Conservation (phyloP, 2,329 filamentous ascomycete genomes). For the Lecanoromycetidae sp. region DNA sequence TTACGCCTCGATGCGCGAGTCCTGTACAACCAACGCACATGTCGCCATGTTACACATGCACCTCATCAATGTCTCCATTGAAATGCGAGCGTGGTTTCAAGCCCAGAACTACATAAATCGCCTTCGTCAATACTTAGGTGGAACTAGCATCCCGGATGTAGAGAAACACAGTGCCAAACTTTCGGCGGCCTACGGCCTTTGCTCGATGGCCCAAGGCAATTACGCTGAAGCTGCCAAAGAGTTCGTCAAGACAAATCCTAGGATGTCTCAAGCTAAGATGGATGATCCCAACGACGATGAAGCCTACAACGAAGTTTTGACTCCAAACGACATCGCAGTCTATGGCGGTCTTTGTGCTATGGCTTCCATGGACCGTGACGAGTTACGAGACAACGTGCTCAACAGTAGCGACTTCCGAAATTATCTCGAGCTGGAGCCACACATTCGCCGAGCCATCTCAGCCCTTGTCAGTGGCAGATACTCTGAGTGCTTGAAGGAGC, state of each 20-base stretch:
- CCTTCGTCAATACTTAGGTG: conserved; percentile 37
- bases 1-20: conserved; percentile 78
- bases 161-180: conserved; percentile 53
- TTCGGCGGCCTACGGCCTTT: conserved; percentile 48
- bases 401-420: conserved; percentile 70
- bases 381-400: conserved; percentile 63
- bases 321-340: conserved; percentile 76
- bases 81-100: conserved; percentile 64
- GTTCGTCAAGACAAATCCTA: conserved; percentile 56
- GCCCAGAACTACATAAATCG: conserved; percentile 51
- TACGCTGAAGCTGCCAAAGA: conserved; percentile 56
- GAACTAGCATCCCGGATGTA: conserved; percentile 48
- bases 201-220: conserved; percentile 43
- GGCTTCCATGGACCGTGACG: conserved; percentile 71
- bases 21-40: conserved; percentile 72
- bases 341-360: conserved; percentile 86
- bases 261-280: conserved; percentile 26
- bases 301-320: conserved; percentile 59
- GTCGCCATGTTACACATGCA: conserved; percentile 72
- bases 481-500: conserved; percentile 65
- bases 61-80: conserved; percentile 61
- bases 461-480: conserved; percentile 89
- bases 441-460: conserved; percentile 79
- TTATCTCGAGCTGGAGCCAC: conserved; percentile 85
- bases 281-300: conserved; percentile 25